Conservation (phyloP, 2,329 filamentous ascomycete species). For the Fusarium circinatum region DNA sequence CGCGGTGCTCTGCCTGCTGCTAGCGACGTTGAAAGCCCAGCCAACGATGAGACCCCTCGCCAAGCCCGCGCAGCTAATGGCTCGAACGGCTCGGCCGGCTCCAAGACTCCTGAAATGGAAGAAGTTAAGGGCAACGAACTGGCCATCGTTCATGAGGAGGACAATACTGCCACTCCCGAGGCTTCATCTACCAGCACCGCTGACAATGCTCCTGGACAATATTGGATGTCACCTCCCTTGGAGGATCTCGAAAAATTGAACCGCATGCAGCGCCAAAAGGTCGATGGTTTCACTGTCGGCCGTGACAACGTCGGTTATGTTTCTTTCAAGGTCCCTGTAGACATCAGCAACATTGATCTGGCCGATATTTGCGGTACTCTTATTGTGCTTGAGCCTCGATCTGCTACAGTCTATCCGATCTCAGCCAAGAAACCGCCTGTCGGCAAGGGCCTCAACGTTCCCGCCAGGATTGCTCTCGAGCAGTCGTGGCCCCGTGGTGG, state of each 20-base stretch:
- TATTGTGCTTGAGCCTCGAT: slow-evolving; percentile 79
- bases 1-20: slow-evolving; percentile 50
- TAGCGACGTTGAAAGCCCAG: slow-evolving; percentile 44
- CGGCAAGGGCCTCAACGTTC: slow-evolving; percentile 92
- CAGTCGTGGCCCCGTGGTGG: slow-evolving; percentile 87
- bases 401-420: slow-evolving; percentile 87
- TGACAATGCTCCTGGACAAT: slow-evolving; percentile 73
- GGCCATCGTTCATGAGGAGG: slow-evolving; percentile 80
- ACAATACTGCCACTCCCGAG: slow-evolving; percentile 49
- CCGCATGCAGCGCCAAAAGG: slow-evolving; percentile 78
- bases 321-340: slow-evolving; percentile 82
- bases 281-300: slow-evolving; percentile 82
- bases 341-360: slow-evolving; percentile 81
- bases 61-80: slow-evolving; percentile 60
- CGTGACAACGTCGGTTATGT: slow-evolving; percentile 84
- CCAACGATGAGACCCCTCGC: slow-evolving; percentile 55
- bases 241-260: slow-evolving; percentile 83
- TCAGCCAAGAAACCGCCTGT: slow-evolving; percentile 80
- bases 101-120: slow-evolving; percentile 71
- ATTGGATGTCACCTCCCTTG: slow-evolving; percentile 85
- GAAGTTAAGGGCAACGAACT: slow-evolving; percentile 80
- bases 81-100: slow-evolving; percentile 46
- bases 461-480: slow-evolving; percentile 85
- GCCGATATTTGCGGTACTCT: slow-evolving; percentile 83
- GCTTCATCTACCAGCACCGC: slow-evolving; percentile 37